Evolutionary conservation across 176 grass and related monocot genomes (phyloP), one percentile per base, ranked within the genome.

Genomic region (Themeda triandra): DNA sequence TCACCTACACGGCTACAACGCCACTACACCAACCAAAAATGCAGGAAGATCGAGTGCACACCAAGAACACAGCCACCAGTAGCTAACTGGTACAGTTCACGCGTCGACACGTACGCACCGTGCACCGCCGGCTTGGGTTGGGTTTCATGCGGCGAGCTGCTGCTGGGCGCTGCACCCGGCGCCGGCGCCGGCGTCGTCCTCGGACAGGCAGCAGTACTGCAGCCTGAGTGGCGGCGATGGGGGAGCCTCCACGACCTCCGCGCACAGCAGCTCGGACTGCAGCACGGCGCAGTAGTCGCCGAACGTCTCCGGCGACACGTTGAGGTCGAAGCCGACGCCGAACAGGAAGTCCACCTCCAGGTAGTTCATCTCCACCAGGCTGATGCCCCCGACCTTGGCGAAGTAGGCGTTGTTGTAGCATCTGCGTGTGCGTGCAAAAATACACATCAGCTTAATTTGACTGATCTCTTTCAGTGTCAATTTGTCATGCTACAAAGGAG

Each of bases 281-380:
- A 94, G 86, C 75, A 86, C 67, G 58, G 80, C 69, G 79, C 92
- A 94, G 89, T 88, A 94, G 83, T 78, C 77, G 67, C 53, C 46
- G 78, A 94, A 94, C 31, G 77, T 85, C 66, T 67, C 70, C n/a
- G 88, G 82, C 73, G 77, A 62, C 46, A 94, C 92, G 51, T 86
- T 86, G 6, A 94, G 83, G 69, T 92, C 81, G 71, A 85, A 94
- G 10, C 84, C 83, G 41, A 92, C 48, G 83, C 80, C 77, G 51
- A 87, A 85, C 33, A 92, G 74, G 80, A 94, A 94, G 39, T 92
- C 87, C 32, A 86, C 80, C 86, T 94, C 90, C 44, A 94, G 76
- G 49, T 90, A 82, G 89, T 90, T 94, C 89, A 94, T 91, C 83
- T 89, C 90, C 84, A 31, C 59, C 77, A 92, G 53, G 77, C 87